These are phyloP conservation scores for Rhodotorula mucilaginosa DNA, from an alignment of 1,284 basidiomycete species.

Conservation along the genomic window DNA sequence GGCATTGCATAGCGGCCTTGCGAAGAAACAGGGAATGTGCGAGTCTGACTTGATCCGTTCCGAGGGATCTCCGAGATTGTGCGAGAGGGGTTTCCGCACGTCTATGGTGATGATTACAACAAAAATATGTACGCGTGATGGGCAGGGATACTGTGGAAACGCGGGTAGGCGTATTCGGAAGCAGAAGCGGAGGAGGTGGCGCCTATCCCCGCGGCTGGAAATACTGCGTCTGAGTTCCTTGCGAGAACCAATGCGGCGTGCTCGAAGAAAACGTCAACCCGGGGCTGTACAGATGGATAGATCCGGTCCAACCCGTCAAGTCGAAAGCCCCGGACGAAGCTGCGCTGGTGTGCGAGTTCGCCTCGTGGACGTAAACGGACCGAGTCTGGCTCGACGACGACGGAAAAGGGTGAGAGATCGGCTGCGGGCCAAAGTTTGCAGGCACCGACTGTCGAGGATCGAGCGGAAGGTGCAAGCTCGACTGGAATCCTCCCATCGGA, in stretches of 20 bases:
- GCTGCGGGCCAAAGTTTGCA: too few relatives aligned
- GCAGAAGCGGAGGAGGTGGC: too few relatives aligned
- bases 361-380: too few relatives aligned
- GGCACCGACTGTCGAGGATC: not conserved
- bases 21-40: too few relatives aligned
- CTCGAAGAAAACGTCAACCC: conserved; percentile 27
- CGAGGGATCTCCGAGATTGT: not conserved
- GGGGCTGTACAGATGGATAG: conserved; percentile 24
- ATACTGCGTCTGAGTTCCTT: conserved; percentile 3
- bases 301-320: conserved; percentile 8
- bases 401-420: too few relatives aligned
- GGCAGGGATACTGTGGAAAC: too few relatives aligned
- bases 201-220: not conserved
- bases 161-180: too few relatives aligned
- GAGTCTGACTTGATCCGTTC: not conserved
- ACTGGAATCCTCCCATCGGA: not conserved
- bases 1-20: too few relatives aligned
- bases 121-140: too few relatives aligned
- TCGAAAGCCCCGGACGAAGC: not conserved
- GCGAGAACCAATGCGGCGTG: conserved; percentile 16
- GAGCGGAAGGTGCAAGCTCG: not conserved
- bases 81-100: not conserved
- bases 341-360: too few relatives aligned
- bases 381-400: too few relatives aligned
- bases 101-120: not conserved